A percentile compares a stretch with the other conserved stretches of the same genome.
Evolutionary conservation across 345 rosid species (phyloP).

Genomic region (Aquilaria sinensis): DNA sequence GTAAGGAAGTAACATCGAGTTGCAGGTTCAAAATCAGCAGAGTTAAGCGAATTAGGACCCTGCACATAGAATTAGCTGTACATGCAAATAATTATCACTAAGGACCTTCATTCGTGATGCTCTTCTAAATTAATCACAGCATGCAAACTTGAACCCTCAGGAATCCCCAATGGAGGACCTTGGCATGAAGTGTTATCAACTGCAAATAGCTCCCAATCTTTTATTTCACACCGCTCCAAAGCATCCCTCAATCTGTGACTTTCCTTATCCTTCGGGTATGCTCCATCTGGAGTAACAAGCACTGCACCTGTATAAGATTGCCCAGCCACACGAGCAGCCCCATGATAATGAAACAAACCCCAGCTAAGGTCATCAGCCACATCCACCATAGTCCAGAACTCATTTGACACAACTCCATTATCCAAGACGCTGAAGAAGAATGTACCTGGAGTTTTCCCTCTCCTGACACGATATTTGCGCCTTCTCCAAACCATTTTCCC

Average conservation of each 20-base stretch:
- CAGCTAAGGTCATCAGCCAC: slow-evolving; percentile 81
- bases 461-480: slow-evolving; percentile 74
- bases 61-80: too few species aligned
- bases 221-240: slow-evolving; percentile 69
- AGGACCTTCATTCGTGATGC: too few species aligned
- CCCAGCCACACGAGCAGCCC: slow-evolving; percentile 92
- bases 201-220: slow-evolving; percentile 80
- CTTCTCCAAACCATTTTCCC: slow-evolving; percentile 80
- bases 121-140: slow-evolving; percentile 25
- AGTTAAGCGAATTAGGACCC: too few species aligned
- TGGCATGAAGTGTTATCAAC: slow-evolving; percentile 77
- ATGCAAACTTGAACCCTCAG: slow-evolving; percentile 71
- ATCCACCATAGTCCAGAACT: slow-evolving; percentile 83
- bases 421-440: slow-evolving; percentile 83
- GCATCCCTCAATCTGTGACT: slow-evolving; percentile 36
- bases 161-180: slow-evolving; percentile 74
- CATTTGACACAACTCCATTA: slow-evolving; percentile 89
- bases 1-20: too few species aligned
- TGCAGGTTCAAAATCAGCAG: too few species aligned
- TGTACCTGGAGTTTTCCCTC: slow-evolving; percentile 62
- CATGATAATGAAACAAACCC: slow-evolving; percentile 84
- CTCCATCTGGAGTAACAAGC: slow-evolving; percentile 77
- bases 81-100: too few species aligned
- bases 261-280: slow-evolving; percentile 49
- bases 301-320: slow-evolving; percentile 94